Percentiles rank a stretch among this genome's conserved stretches.
Evolutionary conservation across 2,329 filamentous ascomycete species (phyloP).

Genomic region (Canariomyces notabilis): DNA sequence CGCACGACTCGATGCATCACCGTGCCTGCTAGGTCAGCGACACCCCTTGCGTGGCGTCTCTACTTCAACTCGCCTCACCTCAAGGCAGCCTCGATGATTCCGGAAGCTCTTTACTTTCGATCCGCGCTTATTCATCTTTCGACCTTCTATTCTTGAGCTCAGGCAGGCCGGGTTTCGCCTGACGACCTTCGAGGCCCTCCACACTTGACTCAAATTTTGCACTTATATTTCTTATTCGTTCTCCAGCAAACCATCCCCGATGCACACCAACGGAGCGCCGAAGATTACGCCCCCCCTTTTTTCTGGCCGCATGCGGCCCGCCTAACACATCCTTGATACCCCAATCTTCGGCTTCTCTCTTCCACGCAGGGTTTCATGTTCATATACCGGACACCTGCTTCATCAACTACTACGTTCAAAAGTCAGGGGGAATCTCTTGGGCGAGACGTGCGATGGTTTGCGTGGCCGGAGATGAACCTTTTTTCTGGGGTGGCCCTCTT

Average conservation of each 20-base stretch:
- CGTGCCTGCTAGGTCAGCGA: too few relatives aligned
- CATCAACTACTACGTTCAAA: slow-evolving; percentile 3
- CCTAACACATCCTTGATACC: slow-evolving; percentile 19
- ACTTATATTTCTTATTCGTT: slow-evolving; percentile 10
- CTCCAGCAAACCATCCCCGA: slow-evolving; percentile 13
- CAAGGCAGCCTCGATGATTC: background rate
- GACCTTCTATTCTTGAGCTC: slow-evolving; percentile 10
- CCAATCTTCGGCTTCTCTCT: slow-evolving; percentile 2
- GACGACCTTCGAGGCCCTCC: slow-evolving; percentile 4
- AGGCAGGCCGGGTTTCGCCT: slow-evolving; percentile 12
- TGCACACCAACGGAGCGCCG: background rate
- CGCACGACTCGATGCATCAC: too few relatives aligned
- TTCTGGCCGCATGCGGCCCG: slow-evolving; percentile 18
- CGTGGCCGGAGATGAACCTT: slow-evolving; percentile 19
- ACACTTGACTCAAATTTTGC: slow-evolving; percentile 5
- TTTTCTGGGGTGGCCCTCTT: slow-evolving; percentile 5
- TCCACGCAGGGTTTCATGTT: background rate
- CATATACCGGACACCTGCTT: slow-evolving; percentile 8
- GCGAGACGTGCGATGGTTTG: slow-evolving; percentile 5
- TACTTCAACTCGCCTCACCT: too few relatives aligned
- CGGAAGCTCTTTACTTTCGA: background rate
- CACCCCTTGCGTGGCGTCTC: too few relatives aligned
- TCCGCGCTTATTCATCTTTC: slow-evolving; percentile 1
- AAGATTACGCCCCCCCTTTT: slow-evolving; percentile 6
- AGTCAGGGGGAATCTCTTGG: background rate